phyloP scores from a whole-genome alignment of 352 stramenopile genomes.

The Globisporangium cederbergense region DNA sequence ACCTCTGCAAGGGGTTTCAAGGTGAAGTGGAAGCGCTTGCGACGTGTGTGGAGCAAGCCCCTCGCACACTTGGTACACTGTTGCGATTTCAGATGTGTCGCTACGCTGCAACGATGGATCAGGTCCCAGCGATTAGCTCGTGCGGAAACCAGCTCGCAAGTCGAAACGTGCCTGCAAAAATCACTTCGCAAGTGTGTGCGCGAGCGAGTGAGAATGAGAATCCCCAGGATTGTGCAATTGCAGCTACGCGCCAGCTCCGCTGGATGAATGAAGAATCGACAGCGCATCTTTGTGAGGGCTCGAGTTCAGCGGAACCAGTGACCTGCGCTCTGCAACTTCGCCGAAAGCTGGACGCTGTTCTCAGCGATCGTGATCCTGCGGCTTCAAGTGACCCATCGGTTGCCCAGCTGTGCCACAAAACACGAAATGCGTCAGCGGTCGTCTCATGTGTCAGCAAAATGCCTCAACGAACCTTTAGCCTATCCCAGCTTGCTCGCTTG shows the following conservation, averaged over 20 bases:
- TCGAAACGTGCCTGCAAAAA: constrained; percentile 17
- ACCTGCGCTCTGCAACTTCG: constrained; percentile 31
- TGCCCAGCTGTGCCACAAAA: constrained; percentile 25
- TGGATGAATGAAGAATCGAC: constrained; percentile 43
- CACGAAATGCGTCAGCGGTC: constrained; percentile 22
- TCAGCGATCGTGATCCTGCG: neutral
- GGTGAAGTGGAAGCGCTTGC: constrained; percentile 22
- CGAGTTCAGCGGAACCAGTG: constrained; percentile 23
- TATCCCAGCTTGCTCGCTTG: constrained; percentile 22
- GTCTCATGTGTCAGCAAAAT: constrained; percentile 28
- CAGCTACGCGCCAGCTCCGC: constrained; percentile 34
- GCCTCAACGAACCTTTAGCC: constrained; percentile 20
- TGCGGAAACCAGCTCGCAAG: constrained; percentile 25
- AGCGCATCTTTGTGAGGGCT: constrained; percentile 30
- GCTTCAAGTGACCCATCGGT: constrained; percentile 1
- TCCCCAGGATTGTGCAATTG: constrained; percentile 41
- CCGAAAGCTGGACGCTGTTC: neutral
- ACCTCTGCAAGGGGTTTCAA: constrained; percentile 20
- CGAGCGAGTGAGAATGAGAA: neutral
- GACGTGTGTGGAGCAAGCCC: constrained; percentile 27
- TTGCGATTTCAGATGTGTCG: constrained; percentile 31
- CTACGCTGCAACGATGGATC: constrained; percentile 8
- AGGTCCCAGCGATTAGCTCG: constrained; percentile 18
- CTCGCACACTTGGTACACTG: constrained; percentile 19
- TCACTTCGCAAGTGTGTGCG: constrained; percentile 34